phyloP scores from a whole-genome alignment of 306 rosid genomes.

The Nissolia schottii region DNA sequence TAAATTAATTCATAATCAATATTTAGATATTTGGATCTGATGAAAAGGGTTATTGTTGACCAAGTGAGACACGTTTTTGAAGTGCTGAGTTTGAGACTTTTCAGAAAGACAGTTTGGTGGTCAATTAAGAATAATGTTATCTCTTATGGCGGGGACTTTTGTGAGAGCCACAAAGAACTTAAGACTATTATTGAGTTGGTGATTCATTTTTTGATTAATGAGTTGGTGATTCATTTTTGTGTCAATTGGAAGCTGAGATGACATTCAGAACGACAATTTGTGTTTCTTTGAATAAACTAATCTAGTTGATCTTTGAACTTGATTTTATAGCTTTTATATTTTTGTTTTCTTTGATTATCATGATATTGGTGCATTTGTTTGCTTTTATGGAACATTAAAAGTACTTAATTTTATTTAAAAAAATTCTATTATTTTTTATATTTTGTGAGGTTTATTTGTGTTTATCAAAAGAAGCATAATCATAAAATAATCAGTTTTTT shows the following conservation, averaged over 20 bases:
- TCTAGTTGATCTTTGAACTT: background rate
- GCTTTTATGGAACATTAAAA: no score
- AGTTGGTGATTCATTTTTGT: background rate
- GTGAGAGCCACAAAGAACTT: background rate
- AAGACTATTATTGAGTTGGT: background rate
- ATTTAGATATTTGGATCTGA: background rate
- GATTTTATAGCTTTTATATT: no score
- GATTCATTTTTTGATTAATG: background rate
- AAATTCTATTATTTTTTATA: no score
- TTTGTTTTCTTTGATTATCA: no score
- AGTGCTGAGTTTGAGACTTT: background rate
- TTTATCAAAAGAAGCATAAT: no score
- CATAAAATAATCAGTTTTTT: no score
- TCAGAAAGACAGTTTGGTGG: background rate
- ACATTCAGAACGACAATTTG: background rate
- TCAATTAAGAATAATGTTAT: background rate
- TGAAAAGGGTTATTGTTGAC: background rate
- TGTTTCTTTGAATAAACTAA: background rate
- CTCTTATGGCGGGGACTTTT: background rate
- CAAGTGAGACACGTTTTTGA: background rate
- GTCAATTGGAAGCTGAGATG: background rate
- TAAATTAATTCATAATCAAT: background rate
- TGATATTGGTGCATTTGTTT: no score
- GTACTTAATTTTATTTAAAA: no score
- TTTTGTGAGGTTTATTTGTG: no score